These are phyloP conservation scores for Metschnikowia henanensis DNA, from an alignment of 805 yeast genomes.

Conservation along the genomic window DNA sequence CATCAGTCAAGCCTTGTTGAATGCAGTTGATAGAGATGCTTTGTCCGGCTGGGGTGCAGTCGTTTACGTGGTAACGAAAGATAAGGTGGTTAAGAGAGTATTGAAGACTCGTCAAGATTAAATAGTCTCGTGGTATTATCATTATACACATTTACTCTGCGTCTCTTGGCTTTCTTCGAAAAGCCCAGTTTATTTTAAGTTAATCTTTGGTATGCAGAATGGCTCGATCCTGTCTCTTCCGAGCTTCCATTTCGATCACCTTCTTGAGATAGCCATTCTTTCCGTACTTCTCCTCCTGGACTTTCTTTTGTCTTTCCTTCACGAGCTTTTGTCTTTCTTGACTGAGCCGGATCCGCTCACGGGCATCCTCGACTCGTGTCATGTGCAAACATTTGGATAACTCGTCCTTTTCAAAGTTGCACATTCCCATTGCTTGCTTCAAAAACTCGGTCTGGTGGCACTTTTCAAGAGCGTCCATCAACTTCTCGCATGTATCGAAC, in stretches of 20 bases:
- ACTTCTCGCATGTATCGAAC: slow-evolving; percentile 63
- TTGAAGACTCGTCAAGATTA: slow-evolving; percentile 96
- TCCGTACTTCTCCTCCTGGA: slow-evolving; percentile 79
- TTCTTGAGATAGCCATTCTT: slow-evolving; percentile 68
- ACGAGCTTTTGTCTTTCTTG: slow-evolving; percentile 55
- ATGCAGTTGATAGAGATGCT: slow-evolving; percentile 97
- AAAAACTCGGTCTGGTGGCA: slow-evolving; percentile 76
- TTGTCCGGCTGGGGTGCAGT: slow-evolving; percentile 98
- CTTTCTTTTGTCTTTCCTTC: slow-evolving; percentile 56
- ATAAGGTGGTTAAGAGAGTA: slow-evolving; percentile 82
- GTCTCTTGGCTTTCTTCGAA: too few relatives aligned
- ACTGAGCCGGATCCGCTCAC: slow-evolving; percentile 52
- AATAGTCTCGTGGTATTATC: slow-evolving; percentile 9
- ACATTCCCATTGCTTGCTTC: slow-evolving; percentile 73
- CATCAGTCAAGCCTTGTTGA: slow-evolving; percentile 87
- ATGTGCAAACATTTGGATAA: slow-evolving; percentile 77
- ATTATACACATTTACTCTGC: slow-evolving; percentile 10
- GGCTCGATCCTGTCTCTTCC: slow-evolving; percentile 18
- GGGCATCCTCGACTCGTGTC: slow-evolving; percentile 65
- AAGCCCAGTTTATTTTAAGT: too few relatives aligned
- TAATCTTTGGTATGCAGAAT: too few relatives aligned
- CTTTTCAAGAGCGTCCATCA: slow-evolving; percentile 84
- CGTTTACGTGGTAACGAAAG: slow-evolving; percentile 89
- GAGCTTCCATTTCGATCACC: slow-evolving; percentile 50
- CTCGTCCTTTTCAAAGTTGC: slow-evolving; percentile 82